These are phyloP conservation scores for Penicillium sp. DNA, from an alignment of 2,329 filamentous ascomycete species.

Conservation along the genomic window DNA sequence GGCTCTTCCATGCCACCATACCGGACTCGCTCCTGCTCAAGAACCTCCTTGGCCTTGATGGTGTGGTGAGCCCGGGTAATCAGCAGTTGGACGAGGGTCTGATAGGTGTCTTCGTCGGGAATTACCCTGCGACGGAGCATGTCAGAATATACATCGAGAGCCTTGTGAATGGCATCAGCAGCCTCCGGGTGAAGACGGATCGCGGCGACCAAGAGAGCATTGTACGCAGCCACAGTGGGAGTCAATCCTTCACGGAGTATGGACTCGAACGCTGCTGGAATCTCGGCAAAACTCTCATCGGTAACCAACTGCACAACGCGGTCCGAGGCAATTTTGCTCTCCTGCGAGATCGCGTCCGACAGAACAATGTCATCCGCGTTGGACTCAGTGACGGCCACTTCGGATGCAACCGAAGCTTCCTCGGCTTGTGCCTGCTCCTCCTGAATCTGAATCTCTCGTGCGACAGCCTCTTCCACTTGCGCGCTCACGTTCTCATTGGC, in stretches of 20 bases:
- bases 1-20: constrained; percentile 80
- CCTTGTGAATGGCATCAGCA: constrained; percentile 81
- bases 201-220: constrained; percentile 77
- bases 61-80: constrained; percentile 76
- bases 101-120: constrained; percentile 80
- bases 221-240: constrained; percentile 83
- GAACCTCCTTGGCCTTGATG: constrained; percentile 60
- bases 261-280: constrained; percentile 83
- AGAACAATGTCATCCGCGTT: constrained; percentile 36
- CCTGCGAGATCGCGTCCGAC: constrained; percentile 49
- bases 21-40: constrained; percentile 76
- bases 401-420: constrained; percentile 28
- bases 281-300: constrained; percentile 71
- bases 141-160: constrained; percentile 89
- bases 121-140: constrained; percentile 82
- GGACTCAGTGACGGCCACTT: constrained; percentile 22
- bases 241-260: constrained; percentile 77
- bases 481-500: constrained; percentile 54
- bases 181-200: constrained; percentile 73
- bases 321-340: constrained; percentile 66
- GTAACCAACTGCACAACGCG: constrained; percentile 70
- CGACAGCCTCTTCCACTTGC: constrained; percentile 77
- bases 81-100: constrained; percentile 76
- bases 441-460: constrained; percentile 65
- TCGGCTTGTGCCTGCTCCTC: constrained; percentile 46